phyloP scores from a whole-genome alignment of 768 basidiomycete genomes.

The Calocera viscosa region DNA sequence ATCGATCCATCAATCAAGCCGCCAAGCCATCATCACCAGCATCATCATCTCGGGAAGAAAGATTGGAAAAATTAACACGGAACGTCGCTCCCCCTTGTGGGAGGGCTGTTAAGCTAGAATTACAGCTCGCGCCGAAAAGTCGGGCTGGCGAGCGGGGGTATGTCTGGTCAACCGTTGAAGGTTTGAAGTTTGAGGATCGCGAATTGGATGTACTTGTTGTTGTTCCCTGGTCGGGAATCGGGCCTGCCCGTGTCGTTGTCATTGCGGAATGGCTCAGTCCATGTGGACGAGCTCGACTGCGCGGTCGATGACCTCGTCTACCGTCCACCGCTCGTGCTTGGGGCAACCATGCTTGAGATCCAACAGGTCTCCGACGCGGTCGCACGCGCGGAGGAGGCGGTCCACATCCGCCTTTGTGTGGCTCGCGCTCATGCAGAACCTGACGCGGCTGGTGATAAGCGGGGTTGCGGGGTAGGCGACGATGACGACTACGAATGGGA shows the following conservation, averaged over 20 bases:
- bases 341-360: slow-evolving; percentile 69
- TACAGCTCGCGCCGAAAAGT: not conserved
- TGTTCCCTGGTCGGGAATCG: no score
- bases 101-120: not conserved
- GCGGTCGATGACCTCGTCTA: slow-evolving; percentile 57
- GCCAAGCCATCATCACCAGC: no score
- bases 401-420: slow-evolving; percentile 98
- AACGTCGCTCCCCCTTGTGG: not conserved
- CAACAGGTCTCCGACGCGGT: slow-evolving; percentile 80
- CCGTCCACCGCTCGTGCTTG: slow-evolving; percentile 53
- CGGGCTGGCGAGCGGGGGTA: not conserved
- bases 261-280: slow-evolving; percentile 16
- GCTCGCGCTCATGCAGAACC: slow-evolving; percentile 87
- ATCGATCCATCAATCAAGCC: no score
- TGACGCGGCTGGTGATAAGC: slow-evolving; percentile 71
- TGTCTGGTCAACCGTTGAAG: not conserved
- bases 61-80: not conserved
- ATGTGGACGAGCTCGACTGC: slow-evolving; percentile 63
- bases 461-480: slow-evolving; percentile 87
- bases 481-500: slow-evolving; percentile 77
- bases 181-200: no score
- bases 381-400: slow-evolving; percentile 66
- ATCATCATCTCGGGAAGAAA: not conserved
- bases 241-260: no score
- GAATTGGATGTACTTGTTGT: not conserved